phyloP scores from a whole-genome alignment of 495 filamentous ascomycete genomes.

The Aspergillus panamensis region DNA sequence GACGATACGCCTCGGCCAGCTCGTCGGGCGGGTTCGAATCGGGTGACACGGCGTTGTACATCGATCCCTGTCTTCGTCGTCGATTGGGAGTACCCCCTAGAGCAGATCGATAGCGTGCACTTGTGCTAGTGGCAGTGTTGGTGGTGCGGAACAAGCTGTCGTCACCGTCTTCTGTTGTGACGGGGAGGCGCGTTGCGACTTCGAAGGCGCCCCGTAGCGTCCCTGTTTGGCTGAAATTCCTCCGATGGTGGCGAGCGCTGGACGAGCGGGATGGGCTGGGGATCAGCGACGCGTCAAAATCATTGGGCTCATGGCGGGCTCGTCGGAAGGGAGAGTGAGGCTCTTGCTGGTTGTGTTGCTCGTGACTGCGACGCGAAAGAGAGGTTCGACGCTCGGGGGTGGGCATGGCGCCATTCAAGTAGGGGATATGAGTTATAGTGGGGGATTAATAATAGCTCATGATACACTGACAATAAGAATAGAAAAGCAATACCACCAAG shows the following conservation, averaged over 20 bases:
- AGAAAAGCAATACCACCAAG: too few species aligned
- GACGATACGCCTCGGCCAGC: slow-evolving; percentile 41
- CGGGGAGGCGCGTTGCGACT: slow-evolving; percentile 24
- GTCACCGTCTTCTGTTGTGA: slow-evolving; percentile 27
- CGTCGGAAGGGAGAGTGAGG: slow-evolving; percentile 34
- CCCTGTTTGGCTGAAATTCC: slow-evolving; percentile 33
- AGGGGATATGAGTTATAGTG: background rate
- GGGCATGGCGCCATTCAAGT: slow-evolving; percentile 23
- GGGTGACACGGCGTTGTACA: slow-evolving; percentile 17
- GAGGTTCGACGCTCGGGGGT: slow-evolving; percentile 24
- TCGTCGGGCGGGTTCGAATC: slow-evolving; percentile 44
- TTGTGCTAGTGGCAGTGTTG: background rate
- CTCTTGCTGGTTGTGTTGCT: slow-evolving; percentile 24
- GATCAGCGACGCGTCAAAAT: slow-evolving; percentile 30
- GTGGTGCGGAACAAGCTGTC: slow-evolving; percentile 17
- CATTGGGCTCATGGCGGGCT: slow-evolving; percentile 31
- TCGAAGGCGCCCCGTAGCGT: slow-evolving; percentile 40
- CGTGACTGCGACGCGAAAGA: slow-evolving; percentile 31
- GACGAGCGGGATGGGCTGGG: slow-evolving; percentile 31
- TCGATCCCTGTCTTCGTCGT: slow-evolving; percentile 13
- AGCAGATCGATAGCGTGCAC: slow-evolving; percentile 1
- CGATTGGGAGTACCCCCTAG: slow-evolving; percentile 14
- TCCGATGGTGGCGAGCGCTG: slow-evolving; percentile 26
- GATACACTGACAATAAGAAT: slow-evolving; percentile 1
- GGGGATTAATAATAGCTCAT: background rate